Percentiles rank a stretch among this genome's conserved stretches.
Conservation (phyloP, 176 grass and related monocot genomes). For the Cenchrus fungigraminus region DNA sequence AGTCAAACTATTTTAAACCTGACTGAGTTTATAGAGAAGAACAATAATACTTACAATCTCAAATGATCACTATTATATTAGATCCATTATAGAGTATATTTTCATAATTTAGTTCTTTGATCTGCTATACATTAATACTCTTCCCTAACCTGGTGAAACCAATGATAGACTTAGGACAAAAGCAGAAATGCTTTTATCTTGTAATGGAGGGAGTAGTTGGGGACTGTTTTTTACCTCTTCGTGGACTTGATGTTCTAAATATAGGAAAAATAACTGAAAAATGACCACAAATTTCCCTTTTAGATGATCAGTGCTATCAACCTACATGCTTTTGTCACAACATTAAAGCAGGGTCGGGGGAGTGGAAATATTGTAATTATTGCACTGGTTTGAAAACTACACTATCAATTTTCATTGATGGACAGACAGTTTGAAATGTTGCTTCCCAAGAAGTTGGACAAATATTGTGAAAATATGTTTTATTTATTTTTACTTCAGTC, state of each 20-base stretch:
- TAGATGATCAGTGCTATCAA: neutral
- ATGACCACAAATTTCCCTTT: neutral
- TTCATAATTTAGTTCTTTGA: no score
- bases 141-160: no score
- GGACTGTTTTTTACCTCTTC: neutral
- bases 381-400: neutral
- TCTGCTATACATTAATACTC: no score
- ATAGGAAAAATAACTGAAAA: neutral
- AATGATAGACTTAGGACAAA: no score
- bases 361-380: neutral
- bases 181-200: no score
- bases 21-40: no score
- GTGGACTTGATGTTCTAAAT: no score
- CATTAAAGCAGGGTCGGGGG: neutral
- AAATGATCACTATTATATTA: no score
- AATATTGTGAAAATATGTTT: neutral
- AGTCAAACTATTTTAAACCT: no score
- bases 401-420: neutral
- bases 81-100: no score
- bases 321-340: neutral
- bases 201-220: neutral
- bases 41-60: no score
- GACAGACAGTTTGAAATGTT: neutral
- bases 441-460: neutral
- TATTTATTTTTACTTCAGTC: neutral